Conservation (phyloP, 768 basidiomycete genomes). For the Collybia sp. region DNA sequence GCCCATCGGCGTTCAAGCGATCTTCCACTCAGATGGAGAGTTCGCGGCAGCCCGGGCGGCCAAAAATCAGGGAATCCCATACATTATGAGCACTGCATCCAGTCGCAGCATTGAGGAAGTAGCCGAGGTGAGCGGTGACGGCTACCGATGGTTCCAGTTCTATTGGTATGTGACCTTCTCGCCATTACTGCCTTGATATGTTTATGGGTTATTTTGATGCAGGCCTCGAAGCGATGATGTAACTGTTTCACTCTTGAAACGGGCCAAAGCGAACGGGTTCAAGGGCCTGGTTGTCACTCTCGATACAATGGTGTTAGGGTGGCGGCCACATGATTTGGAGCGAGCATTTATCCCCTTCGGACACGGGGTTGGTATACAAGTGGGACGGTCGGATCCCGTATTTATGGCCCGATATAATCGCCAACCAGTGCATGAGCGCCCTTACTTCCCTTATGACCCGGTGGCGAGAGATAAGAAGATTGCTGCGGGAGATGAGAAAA, state of each 20-base stretch:
- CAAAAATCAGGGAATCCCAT: constrained; percentile 55
- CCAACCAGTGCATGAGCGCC: constrained; percentile 36
- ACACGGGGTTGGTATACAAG: constrained; percentile 61
- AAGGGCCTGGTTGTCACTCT: constrained; percentile 73
- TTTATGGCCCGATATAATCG: constrained; percentile 61
- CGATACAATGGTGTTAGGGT: constrained; percentile 69
- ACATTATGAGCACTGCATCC: constrained; percentile 73
- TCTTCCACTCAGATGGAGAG: constrained; percentile 69
- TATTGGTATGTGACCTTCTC: constrained; percentile 51
- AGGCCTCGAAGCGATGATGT: constrained; percentile 64
- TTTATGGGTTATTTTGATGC: constrained; percentile 1
- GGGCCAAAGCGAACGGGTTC: constrained; percentile 65
- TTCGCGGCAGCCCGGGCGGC: constrained; percentile 66
- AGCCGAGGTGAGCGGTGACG: constrained; percentile 62
- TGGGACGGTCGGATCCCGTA: constrained; percentile 70
- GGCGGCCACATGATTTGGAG: constrained; percentile 73
- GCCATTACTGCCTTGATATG: background rate
- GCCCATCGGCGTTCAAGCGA: constrained; percentile 76
- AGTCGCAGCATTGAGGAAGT: constrained; percentile 72
- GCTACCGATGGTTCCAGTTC: constrained; percentile 76
- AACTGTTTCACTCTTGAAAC: constrained; percentile 57
- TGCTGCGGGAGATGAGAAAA: constrained; percentile 42
- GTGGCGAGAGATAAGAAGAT: constrained; percentile 35
- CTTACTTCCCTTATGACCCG: constrained; percentile 59
- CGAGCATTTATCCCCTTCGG: constrained; percentile 60